These are phyloP conservation scores for Blastosporella zonata DNA, from an alignment of 1,284 basidiomycete genomes.

Conservation along the genomic window DNA sequence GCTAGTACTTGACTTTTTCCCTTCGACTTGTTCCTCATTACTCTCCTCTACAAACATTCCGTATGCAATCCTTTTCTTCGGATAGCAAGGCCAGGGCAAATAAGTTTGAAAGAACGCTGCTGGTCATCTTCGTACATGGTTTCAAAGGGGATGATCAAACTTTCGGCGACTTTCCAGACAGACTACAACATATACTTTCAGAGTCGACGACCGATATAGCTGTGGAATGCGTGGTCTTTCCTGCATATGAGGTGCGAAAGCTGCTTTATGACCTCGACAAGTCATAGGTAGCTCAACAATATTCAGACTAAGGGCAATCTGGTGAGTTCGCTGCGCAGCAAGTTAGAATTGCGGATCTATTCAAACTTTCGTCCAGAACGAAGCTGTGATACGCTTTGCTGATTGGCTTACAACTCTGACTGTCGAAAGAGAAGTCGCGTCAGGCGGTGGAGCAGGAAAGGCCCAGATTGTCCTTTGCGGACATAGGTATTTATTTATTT, in stretches of 20 bases:
- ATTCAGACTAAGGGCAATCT: conserved; percentile 80
- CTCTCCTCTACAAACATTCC: background rate
- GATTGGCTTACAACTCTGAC: conserved; percentile 86
- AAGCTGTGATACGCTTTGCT: conserved; percentile 79
- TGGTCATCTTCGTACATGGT: conserved; percentile 67
- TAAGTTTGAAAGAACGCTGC: conserved; percentile 38
- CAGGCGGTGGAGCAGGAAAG: conserved; percentile 71
- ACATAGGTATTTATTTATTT: conserved; percentile 83
- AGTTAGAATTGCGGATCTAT: background rate
- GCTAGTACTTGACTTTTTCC: background rate
- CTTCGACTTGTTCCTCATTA: background rate
- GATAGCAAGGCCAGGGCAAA: background rate
- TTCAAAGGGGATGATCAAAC: conserved; percentile 75
- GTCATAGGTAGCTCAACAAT: conserved; percentile 1
- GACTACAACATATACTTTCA: conserved; percentile 74
- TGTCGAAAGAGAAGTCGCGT: conserved; percentile 74
- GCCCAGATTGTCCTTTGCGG: conserved; percentile 87
- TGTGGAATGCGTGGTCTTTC: conserved; percentile 81
- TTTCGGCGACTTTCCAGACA: conserved; percentile 72
- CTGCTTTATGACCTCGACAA: background rate
- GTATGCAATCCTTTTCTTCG: background rate
- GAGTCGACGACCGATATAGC: conserved; percentile 50
- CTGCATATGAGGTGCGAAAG: conserved; percentile 79
- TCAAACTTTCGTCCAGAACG: conserved; percentile 45
- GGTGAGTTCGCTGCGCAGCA: conserved; percentile 44